Conservation (phyloP, 202 grass and related monocot genomes). For the Panicum virgatum region DNA sequence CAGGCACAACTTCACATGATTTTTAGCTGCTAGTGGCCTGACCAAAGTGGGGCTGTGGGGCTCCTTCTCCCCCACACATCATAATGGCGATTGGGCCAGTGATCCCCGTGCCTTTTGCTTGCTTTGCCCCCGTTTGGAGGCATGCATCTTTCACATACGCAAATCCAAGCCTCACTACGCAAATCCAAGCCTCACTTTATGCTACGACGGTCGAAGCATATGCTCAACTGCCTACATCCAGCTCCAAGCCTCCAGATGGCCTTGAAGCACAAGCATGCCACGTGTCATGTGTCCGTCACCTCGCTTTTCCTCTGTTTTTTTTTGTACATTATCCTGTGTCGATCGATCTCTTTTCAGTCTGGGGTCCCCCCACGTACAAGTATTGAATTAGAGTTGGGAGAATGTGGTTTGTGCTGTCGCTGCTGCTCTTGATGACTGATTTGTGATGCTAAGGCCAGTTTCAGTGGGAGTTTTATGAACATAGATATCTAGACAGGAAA, state of each 20-base stretch:
- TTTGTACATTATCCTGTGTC: not conserved
- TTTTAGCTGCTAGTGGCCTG: slow-evolving; percentile 30
- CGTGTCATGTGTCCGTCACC: not conserved
- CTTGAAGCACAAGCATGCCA: slow-evolving; percentile 28
- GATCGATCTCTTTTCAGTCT: not conserved
- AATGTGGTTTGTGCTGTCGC: slow-evolving; percentile 27
- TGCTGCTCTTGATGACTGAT: slow-evolving; percentile 16
- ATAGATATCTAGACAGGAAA: too few relatives aligned
- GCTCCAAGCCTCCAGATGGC: too few relatives aligned
- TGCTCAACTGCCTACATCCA: not conserved
- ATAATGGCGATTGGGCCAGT: slow-evolving; percentile 1
- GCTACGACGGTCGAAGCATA: not conserved
- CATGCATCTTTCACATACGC: slow-evolving; percentile 4
- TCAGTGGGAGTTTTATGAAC: too few relatives aligned
- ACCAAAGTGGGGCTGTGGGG: slow-evolving; percentile 21
- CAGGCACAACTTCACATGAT: slow-evolving; percentile 36
- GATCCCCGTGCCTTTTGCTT: slow-evolving; percentile 19
- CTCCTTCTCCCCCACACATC: slow-evolving; percentile 13
- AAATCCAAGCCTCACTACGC: not conserved
- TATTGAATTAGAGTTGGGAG: not conserved
- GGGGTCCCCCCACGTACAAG: not conserved
- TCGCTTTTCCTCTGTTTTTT: not conserved
- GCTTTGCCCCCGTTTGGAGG: slow-evolving; percentile 28
- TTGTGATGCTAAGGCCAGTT: slow-evolving; percentile 34
- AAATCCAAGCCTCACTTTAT: not conserved